Evolutionary conservation across 768 basidiomycete species (phyloP).

Genomic region (Cystobasidium ongulense): DNA sequence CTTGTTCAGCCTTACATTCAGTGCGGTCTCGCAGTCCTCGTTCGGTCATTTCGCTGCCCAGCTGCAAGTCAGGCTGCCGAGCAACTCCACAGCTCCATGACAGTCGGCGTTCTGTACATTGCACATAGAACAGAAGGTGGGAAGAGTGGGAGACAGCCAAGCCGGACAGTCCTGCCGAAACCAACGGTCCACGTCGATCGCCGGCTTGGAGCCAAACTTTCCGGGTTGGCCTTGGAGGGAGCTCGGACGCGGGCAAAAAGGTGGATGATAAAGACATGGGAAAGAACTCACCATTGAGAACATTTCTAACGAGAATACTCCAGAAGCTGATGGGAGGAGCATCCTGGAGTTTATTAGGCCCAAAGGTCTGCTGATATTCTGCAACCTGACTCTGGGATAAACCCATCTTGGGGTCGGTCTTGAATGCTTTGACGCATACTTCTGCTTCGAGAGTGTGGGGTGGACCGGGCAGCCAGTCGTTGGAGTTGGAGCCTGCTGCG

Average conservation of each 20-base stretch:
- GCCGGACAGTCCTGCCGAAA: no score
- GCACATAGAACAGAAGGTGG: no score
- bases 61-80: not conserved
- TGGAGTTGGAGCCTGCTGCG: slow-evolving; percentile 4
- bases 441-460: slow-evolving; percentile 32
- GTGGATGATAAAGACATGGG: not conserved
- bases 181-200: no score
- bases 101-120: no score
- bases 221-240: not conserved
- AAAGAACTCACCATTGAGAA: slow-evolving; percentile 11
- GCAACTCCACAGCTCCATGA: no score
- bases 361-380: slow-evolving; percentile 17
- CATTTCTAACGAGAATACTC: not conserved
- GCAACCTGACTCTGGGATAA: not conserved
- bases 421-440: slow-evolving; percentile 16
- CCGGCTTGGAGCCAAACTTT: no score
- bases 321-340: slow-evolving; percentile 6
- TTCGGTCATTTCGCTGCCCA: not conserved
- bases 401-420: slow-evolving; percentile 22
- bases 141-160: no score
- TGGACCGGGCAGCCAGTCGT: slow-evolving; percentile 17
- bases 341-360: slow-evolving; percentile 34
- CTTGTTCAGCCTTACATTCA: not conserved
- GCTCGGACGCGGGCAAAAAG: not conserved
- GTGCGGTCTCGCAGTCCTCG: not conserved